Evolutionary conservation across 805 yeast species (phyloP).

Genomic region (Saccharomycopsis selenospora): DNA sequence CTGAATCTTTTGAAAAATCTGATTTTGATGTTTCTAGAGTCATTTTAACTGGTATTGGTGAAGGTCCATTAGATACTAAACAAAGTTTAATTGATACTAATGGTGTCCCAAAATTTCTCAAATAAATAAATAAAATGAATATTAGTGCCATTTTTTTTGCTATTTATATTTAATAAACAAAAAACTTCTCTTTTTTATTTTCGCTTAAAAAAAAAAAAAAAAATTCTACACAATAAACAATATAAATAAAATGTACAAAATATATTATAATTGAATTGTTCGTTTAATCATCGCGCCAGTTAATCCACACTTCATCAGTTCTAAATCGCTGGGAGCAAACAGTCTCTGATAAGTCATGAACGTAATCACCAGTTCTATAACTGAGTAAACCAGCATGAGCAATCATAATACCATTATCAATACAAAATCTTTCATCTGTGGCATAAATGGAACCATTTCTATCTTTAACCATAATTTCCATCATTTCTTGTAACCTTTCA

Average conservation of each 20-base stretch:
- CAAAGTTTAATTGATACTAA: conserved; percentile 49
- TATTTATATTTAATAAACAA: no score
- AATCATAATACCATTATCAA: conserved; percentile 97
- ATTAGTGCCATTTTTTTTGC: background rate
- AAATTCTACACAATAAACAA: background rate
- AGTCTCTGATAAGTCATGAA: conserved; percentile 52
- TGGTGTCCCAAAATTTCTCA: conserved; percentile 53
- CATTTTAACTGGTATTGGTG: conserved; percentile 80
- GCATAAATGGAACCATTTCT: conserved; percentile 87
- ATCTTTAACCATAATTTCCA: conserved; percentile 89
- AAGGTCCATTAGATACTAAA: conserved; percentile 65
- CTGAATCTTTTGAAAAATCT: conserved; percentile 36
- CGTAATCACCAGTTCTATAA: conserved; percentile 68
- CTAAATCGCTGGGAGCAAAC: conserved; percentile 91
- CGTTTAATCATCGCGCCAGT: conserved; percentile 76
- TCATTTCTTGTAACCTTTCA: conserved; percentile 87
- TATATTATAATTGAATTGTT: no score
- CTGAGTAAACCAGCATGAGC: conserved; percentile 94
- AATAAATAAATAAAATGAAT: no score
- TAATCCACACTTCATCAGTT: conserved; percentile 86
- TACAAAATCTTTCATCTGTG: conserved; percentile 94
- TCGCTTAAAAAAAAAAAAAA: no score
- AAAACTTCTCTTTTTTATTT: background rate
- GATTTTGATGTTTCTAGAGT: conserved; percentile 54
- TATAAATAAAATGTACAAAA: background rate